A percentile compares a stretch with the other conserved stretches of the same genome.
Evolutionary conservation across 805 yeast species (phyloP).

Genomic region (Nakazawaea pomicola): DNA sequence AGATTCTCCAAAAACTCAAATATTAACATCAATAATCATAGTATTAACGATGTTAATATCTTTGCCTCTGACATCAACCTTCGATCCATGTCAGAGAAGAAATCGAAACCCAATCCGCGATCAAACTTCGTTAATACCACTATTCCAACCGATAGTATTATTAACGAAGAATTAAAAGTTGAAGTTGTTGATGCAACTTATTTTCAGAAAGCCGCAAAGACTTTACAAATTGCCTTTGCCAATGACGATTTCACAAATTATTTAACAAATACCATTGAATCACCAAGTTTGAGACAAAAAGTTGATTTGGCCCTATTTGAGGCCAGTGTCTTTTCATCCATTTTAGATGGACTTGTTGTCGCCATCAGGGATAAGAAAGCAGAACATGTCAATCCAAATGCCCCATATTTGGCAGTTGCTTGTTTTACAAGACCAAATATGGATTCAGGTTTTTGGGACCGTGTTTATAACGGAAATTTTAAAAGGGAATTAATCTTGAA

Average conservation of each 20-base stretch:
- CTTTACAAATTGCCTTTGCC: slow-evolving; percentile 47
- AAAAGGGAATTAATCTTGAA: slow-evolving; percentile 20
- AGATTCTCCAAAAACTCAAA: slow-evolving; percentile 11
- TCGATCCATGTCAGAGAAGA: slow-evolving; percentile 13
- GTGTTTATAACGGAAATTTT: slow-evolving; percentile 13
- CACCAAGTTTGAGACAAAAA: slow-evolving; percentile 30
- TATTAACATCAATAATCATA: slow-evolving; percentile 12
- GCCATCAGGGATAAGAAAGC: slow-evolving; percentile 44
- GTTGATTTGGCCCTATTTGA: slow-evolving; percentile 49
- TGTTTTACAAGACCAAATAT: slow-evolving; percentile 35
- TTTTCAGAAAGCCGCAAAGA: slow-evolving; percentile 50
- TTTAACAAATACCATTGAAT: slow-evolving; percentile 36
- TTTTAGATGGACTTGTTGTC: slow-evolving; percentile 45
- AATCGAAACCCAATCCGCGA: slow-evolving; percentile 13
- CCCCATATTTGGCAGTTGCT: slow-evolving; percentile 49
- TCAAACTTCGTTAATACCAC: background rate
- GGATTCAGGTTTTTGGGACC: slow-evolving; percentile 14
- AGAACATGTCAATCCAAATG: slow-evolving; percentile 30
- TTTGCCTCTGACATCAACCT: slow-evolving; percentile 11
- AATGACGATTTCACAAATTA: slow-evolving; percentile 51
- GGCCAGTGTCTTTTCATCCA: slow-evolving; percentile 45
- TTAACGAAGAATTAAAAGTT: slow-evolving; percentile 29
- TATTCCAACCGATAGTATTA: slow-evolving; percentile 17
- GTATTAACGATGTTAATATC: slow-evolving; percentile 4
- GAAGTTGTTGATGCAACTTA: slow-evolving; percentile 31